Evolutionary conservation across 306 rosid species (phyloP), one percentile per base, ranked within the genome.

Genomic region (Mucuna pruriens): DNA sequence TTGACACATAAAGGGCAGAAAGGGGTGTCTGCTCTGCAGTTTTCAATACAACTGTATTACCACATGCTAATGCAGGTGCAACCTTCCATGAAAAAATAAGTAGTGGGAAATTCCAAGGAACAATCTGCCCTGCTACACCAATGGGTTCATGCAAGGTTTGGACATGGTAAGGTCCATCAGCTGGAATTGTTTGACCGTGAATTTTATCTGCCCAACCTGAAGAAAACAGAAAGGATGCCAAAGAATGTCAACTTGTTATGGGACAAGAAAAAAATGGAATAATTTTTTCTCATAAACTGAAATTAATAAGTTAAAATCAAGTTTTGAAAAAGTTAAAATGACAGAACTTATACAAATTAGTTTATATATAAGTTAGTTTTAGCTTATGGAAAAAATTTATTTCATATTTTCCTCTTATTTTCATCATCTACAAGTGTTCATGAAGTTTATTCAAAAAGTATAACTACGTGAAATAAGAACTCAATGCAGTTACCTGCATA

Each of bases 31-130:
- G 96, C 85, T 93, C 97, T 16, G 97, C 91, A 19, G 92, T 87
- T 88, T 93, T 91, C 66, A 91, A 61, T 42, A 91, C 90, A 68
- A 90, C n/a, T 16, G 96, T 88, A 84, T 93, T 93, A 52, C 97
- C 97, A 82, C 92, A 87, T 8, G 92, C 94, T 80, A 93, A 83
- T 36, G 97, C 94, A 38, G 97, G 97, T 7, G 90, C 96, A 52
- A 93, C 87, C 89, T 93, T 91, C 97, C 97, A 93, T 71, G 90
- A 84, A 67, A 61, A 89, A 84, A 93, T 88, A 74, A 93, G 70
- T 69, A 93, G 88, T 46, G 97, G 97, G 85, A 93, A 93, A 78
- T 93, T 93, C 96, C 97, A 93, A 34, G 97, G 97, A 80, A 93
- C 84, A 51, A 93, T 91, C 84, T 91, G 97, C 51, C 97, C 96